Conservation (phyloP, 1,284 basidiomycete genomes). For the Rhodotorula sp. region DNA sequence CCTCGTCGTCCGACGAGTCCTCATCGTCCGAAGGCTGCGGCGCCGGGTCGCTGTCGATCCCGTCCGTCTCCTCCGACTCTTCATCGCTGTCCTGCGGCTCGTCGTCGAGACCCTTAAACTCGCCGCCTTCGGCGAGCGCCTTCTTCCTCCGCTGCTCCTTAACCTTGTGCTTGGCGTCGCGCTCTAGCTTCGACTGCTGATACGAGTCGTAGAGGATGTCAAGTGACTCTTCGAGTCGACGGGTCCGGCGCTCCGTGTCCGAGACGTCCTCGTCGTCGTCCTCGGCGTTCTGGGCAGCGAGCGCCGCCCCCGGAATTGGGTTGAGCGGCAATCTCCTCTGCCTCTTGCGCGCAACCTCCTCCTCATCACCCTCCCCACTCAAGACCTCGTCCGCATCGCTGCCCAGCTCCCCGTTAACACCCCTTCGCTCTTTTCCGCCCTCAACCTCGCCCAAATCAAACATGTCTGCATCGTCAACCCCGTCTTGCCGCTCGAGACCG, state of each 20-base stretch:
- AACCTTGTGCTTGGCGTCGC: constrained; percentile 86
- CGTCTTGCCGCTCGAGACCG: constrained; percentile 70
- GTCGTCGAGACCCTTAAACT: constrained; percentile 67
- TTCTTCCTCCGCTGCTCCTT: constrained; percentile 73
- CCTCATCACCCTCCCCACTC: constrained; percentile 58
- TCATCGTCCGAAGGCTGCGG: constrained; percentile 39
- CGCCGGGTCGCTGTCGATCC: constrained; percentile 47
- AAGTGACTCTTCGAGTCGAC: constrained; percentile 72
- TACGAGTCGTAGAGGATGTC: constrained; percentile 88
- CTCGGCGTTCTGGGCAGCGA: constrained; percentile 68
- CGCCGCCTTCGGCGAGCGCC: constrained; percentile 61
- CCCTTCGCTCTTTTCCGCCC: constrained; percentile 52
- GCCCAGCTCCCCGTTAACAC: constrained; percentile 29
- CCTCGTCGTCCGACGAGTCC: constrained; percentile 58
- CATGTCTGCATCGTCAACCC: constrained; percentile 66
- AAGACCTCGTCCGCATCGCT: constrained; percentile 43
- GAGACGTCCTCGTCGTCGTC: constrained; percentile 54
- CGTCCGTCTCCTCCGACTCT: constrained; percentile 36
- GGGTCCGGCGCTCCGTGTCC: constrained; percentile 56
- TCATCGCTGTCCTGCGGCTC: constrained; percentile 47
- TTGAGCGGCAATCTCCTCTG: constrained; percentile 46
- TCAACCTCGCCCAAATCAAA: constrained; percentile 76
- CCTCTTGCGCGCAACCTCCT: constrained; percentile 21
- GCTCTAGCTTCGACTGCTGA: constrained; percentile 73
- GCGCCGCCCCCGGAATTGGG: constrained; percentile 47